phyloP scores from a whole-genome alignment of 371 early-diverging fungal genomes.

The Lichtheimia hyalospora region DNA sequence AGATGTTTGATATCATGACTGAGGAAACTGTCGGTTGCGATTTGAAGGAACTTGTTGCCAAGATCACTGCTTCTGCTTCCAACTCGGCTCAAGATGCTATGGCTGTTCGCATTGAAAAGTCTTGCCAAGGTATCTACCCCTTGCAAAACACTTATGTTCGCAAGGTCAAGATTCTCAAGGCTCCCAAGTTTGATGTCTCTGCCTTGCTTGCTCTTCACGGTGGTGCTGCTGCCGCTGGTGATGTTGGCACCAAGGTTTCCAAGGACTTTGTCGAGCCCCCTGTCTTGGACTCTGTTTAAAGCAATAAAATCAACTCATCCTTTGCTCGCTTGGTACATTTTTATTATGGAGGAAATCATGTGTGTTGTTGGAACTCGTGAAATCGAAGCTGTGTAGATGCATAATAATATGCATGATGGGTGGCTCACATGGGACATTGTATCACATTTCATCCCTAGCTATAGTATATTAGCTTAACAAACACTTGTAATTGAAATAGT shows the following conservation, averaged over 20 bases:
- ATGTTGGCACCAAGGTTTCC: constrained; percentile 73
- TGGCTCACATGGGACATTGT: too few relatives aligned
- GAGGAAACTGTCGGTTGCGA: constrained; percentile 90
- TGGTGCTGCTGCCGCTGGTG: constrained; percentile 76
- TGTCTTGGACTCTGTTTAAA: constrained; percentile 75
- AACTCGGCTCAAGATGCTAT: constrained; percentile 66
- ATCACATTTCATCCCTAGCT: too few relatives aligned
- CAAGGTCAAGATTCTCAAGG: constrained; percentile 99
- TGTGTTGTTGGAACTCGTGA: too few relatives aligned
- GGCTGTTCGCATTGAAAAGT: constrained; percentile 98
- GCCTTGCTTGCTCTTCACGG: constrained; percentile 97
- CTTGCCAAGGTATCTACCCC: constrained; percentile 96
- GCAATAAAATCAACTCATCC: too few relatives aligned
- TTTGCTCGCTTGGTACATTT: too few relatives aligned
- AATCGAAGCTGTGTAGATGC: too few relatives aligned
- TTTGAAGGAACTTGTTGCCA: constrained; percentile 96
- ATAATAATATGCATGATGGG: too few relatives aligned
- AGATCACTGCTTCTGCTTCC: constrained; percentile 78
- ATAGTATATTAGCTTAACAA: too few relatives aligned
- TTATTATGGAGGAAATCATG: too few relatives aligned
- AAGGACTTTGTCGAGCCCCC: constrained; percentile 87
- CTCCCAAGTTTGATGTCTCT: constrained; percentile 93
- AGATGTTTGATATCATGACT: constrained; percentile 99
- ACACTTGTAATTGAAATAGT: too few relatives aligned
- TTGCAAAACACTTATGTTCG: constrained; percentile 97